Base-by-base conservation (phyloP, 306 rosid species). In the Aeschynomene evenia region DNA sequence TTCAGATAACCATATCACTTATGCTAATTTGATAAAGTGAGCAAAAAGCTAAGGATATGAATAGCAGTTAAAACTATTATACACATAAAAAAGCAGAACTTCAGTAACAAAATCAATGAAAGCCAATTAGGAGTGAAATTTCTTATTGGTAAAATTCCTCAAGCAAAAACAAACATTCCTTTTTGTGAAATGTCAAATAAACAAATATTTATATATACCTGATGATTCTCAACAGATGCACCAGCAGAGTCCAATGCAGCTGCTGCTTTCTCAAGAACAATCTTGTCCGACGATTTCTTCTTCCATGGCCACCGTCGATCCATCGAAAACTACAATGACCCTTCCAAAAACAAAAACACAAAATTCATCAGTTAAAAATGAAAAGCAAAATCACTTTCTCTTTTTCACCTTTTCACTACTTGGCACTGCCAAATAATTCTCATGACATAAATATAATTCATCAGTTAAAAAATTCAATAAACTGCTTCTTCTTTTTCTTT, bases 231-330 rank as follows among this genome's bases (percentile, higher is more conserved):
- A 63, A 42, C 10, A 9, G 85, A 68, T 21, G 76, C 72, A 71
- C 70, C 50, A 42, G 81, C 87, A 66, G 82, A 77, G 33, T 85
- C 97, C 40, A 86, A 83, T 18, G 78, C 85, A 26, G 96, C 87
- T 22, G 78, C 86, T 10, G 82, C 95, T 80, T 81, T 95, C 53
- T 89, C 99, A 53, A 87, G 88, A 51, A 87, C 86, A 58, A 80
- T 77, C 80, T 89, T 95, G 64, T 95, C 99, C 1, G 96, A 80
- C 23, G 97, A 87, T 58, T 95, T 95, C 66, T 95, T 95, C 93
- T 95, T 95, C 99, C 99, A 95, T 0, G 99, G 99, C 99, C 99
- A 95, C 39, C 97, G 83, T 28, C 97, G 83, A 56, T 94, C 99
- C 99, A 95, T 95, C 28, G 45, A 77, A 74, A 64, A 72, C 73